A percentile compares a stretch with the other conserved stretches of the same genome.
Evolutionary conservation across 1,284 basidiomycete species (phyloP).

Genomic region (Malassezia restricta): DNA sequence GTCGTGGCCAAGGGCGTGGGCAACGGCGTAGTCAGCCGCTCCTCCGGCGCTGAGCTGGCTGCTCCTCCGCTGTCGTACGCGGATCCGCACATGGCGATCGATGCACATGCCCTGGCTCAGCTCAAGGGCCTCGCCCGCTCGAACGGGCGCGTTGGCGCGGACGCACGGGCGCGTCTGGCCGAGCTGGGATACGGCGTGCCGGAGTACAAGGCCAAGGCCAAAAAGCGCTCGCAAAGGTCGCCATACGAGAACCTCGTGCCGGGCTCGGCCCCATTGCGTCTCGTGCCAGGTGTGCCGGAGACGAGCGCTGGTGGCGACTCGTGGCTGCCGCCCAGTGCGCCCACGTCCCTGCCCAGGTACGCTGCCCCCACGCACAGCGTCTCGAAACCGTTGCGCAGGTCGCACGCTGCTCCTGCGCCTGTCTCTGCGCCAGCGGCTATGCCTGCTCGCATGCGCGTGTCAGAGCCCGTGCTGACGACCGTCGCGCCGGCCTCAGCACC

Average conservation of each 20-base stretch:
- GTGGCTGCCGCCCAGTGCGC: not conserved
- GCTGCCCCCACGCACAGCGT: not conserved
- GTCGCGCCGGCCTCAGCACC: not conserved
- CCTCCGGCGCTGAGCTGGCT: not conserved
- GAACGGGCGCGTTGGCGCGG: conserved; percentile 7
- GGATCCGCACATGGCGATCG: not conserved
- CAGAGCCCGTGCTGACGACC: not conserved
- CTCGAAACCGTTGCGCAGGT: not conserved
- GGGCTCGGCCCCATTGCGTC: not conserved
- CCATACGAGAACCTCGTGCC: not conserved
- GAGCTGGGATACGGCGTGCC: conserved; percentile 16
- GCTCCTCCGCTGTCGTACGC: not conserved
- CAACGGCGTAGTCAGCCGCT: conserved; percentile 19
- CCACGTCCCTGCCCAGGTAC: not conserved
- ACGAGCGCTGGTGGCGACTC: not conserved
- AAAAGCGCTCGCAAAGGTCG: not conserved
- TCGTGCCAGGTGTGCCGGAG: not conserved
- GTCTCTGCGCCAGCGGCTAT: not conserved
- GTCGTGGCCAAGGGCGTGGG: conserved; percentile 24
- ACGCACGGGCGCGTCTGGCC: conserved; percentile 14
- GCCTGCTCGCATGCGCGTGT: not conserved
- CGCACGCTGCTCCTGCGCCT: not conserved
- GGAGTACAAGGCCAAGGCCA: not conserved
- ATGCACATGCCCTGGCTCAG: conserved; percentile 10
- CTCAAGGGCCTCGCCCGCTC: conserved; percentile 14